A percentile compares a stretch with the other conserved stretches of the same genome.
Conservation (phyloP, 1,284 basidiomycete species). For the Inonotus hispidus region DNA sequence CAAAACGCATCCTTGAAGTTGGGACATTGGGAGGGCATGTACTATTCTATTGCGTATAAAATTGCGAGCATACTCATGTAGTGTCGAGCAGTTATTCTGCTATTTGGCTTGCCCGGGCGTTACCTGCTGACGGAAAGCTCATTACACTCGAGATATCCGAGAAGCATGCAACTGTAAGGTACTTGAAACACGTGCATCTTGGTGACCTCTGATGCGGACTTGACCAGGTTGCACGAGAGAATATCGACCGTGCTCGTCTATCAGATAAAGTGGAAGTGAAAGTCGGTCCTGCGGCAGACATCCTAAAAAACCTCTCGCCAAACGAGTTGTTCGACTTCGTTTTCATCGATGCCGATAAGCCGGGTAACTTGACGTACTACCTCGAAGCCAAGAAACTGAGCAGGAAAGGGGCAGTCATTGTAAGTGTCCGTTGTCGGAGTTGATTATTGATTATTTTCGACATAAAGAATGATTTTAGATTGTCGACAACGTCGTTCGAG, state of each 20-base stretch:
- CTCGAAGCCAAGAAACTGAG: slow-evolving; percentile 25
- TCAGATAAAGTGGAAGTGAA: slow-evolving; percentile 24
- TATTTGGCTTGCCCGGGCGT: slow-evolving; percentile 52
- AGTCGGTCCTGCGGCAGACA: slow-evolving; percentile 25
- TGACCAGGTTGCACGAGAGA: slow-evolving; percentile 26
- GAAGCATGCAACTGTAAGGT: slow-evolving; percentile 42
- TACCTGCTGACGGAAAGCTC: slow-evolving; percentile 49
- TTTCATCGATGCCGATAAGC: slow-evolving; percentile 31
- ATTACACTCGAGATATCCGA: slow-evolving; percentile 45
- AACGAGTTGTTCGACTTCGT: slow-evolving; percentile 27
- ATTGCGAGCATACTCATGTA: neutral
- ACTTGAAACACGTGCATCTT: neutral
- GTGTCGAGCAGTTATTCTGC: slow-evolving; percentile 44
- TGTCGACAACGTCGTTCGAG: slow-evolving; percentile 57
- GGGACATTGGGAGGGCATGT: slow-evolving; percentile 58
- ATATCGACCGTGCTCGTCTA: slow-evolving; percentile 25
- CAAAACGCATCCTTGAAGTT: slow-evolving; percentile 52
- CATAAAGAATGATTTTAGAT: slow-evolving; percentile 36
- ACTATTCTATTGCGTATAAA: slow-evolving; percentile 12
- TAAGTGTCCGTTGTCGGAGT: slow-evolving; percentile 11
- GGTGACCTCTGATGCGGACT: neutral
- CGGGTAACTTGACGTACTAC: slow-evolving; percentile 25
- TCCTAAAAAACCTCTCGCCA: slow-evolving; percentile 22
- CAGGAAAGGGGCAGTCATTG: slow-evolving; percentile 24
- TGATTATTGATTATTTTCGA: neutral